A percentile compares a stretch with the other conserved stretches of the same genome.
Evolutionary conservation across 306 rosid species (phyloP).

Genomic region (Lagenaria siceraria): DNA sequence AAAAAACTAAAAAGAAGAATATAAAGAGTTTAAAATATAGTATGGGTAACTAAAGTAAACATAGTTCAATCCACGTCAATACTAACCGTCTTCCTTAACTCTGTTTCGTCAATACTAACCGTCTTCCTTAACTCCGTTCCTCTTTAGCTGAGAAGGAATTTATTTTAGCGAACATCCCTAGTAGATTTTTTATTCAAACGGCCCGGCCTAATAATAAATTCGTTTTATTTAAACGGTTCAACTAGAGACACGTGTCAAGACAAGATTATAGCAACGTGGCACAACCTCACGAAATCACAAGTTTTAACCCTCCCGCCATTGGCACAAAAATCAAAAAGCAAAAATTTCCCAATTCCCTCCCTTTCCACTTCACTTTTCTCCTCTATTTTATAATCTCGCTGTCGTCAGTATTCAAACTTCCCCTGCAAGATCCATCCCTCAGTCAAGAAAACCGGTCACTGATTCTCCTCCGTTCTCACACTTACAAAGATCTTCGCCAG

Average conservation of each 20-base stretch:
- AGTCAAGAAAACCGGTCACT: neutral
- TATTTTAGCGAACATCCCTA: too few relatives aligned
- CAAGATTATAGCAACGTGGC: conserved; percentile 5
- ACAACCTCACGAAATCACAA: neutral
- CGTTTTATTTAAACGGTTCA: neutral
- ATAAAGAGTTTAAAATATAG: too few relatives aligned
- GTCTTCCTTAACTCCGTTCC: too few relatives aligned
- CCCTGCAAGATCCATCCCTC: conserved; percentile 13
- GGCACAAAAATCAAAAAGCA: neutral
- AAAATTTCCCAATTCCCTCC: conserved; percentile 21
- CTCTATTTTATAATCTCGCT: neutral
- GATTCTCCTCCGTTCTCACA: neutral
- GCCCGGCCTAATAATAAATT: neutral
- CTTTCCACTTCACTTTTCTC: neutral
- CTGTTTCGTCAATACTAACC: too few relatives aligned
- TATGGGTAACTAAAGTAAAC: too few relatives aligned
- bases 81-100: too few relatives aligned
- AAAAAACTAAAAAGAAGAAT: too few relatives aligned
- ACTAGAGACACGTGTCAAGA: neutral
- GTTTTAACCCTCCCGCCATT: conserved; percentile 21
- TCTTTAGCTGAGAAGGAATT: too few relatives aligned
- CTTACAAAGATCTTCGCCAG: neutral
- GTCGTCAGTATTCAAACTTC: conserved; percentile 18
- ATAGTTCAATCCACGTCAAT: too few relatives aligned
- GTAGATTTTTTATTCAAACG: neutral